A percentile compares a stretch with the other conserved stretches of the same genome.
These are phyloP conservation scores for Haplographium delicatum DNA, from an alignment of 495 filamentous ascomycete species.

Conservation along the genomic window DNA sequence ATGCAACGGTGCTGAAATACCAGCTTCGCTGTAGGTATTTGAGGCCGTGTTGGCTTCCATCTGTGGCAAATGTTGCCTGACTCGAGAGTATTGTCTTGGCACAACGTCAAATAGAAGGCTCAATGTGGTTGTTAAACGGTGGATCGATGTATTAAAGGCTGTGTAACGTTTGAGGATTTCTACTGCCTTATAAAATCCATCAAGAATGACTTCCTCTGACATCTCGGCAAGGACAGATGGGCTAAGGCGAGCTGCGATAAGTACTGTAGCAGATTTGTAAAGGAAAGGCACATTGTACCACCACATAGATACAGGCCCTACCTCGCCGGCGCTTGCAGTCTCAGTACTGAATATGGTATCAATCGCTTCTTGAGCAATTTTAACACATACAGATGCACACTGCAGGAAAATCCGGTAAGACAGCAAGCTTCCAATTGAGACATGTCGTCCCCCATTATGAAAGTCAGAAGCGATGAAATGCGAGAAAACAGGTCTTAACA, in stretches of 20 bases:
- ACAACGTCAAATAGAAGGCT: not conserved
- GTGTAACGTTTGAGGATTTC: not conserved
- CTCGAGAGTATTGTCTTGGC: not conserved
- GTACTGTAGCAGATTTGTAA: constrained; percentile 6
- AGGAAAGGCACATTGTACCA: constrained; percentile 1
- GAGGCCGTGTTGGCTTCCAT: not conserved
- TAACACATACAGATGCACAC: constrained; percentile 3
- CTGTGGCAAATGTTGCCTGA: not conserved
- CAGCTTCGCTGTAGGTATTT: not conserved
- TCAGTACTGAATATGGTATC: constrained; percentile 1
- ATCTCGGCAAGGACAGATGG: not conserved
- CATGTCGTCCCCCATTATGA: not conserved
- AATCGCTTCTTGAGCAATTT: constrained; percentile 6
- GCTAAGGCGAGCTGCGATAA: constrained; percentile 2
- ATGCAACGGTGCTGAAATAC: not conserved
- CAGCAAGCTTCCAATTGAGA: constrained; percentile 6
- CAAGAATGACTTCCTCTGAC: not conserved
- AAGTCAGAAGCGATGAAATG: not conserved
- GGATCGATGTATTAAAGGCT: not conserved
- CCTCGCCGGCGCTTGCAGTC: not conserved
- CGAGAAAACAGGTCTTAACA: constrained; percentile 1
- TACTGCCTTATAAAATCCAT: constrained; percentile 1
- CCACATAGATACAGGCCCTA: not conserved
- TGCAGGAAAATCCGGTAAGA: constrained; percentile 5
- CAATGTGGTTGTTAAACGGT: not conserved